Base-by-base conservation (phyloP, 768 basidiomycete species). In the Termitomyces sp. region DNA sequence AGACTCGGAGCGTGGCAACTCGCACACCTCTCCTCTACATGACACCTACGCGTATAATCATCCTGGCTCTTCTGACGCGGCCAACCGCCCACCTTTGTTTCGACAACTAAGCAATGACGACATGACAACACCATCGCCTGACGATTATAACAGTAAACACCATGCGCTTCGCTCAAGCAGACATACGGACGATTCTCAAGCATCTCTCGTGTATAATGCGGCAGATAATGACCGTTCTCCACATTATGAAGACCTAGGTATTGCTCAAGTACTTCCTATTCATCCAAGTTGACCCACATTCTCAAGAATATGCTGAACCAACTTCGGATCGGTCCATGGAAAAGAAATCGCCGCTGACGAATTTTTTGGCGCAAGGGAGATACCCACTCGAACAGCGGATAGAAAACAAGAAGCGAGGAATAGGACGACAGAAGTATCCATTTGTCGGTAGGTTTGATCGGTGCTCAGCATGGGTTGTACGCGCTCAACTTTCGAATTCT, bases 351-450 rank as follows among this genome's bases (percentile, higher is more conserved):
- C 71, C 75, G 3, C 70, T 83, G 3, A 64, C 65, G 9, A 71
- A 65, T 47, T 73, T 84, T 37, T 55, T 85, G n/a, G 72, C 73
- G 12, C 63, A 64, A 37, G 81, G 77, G 10, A 76, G 71, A 56
- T 85, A 86, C 56, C 87, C 88, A 5, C 41, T 89, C 31, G 82
- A 89, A 59, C 88, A 95, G 65, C 81, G 87, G 49, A 94, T 97
- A 66, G 89, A 94, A 66, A 79, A 91, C 66, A 96, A 96, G 77
- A 88, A 82, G 67, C 79, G 87, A 31, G 92, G 93, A 0, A 80
- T 96, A 48, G 89, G 89, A 7, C 79, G 90, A 21, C 96, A 98
- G 71, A 81, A 68, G 59, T 80, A 89, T 68, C 91, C 92, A 33
- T 83, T 86, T 59, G 79, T 87, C 43, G 89, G 93, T 93, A 50